Evolutionary conservation across 306 rosid species (phyloP).

Genomic region (Mimosa pudica): DNA sequence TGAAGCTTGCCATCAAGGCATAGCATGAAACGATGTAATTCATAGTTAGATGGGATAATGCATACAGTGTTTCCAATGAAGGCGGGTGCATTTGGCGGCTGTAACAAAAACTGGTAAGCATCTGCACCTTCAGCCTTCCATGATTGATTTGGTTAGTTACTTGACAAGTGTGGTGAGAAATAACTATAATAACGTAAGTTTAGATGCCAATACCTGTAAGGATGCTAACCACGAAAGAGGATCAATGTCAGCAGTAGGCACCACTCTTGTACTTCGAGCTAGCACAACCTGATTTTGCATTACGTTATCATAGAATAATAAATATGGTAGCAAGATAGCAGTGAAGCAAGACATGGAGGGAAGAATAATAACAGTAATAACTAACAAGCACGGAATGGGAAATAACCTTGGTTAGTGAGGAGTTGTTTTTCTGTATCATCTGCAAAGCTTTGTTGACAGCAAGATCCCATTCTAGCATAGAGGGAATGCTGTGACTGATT

Average conservation of each 20-base stretch:
- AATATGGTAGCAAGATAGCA: not conserved
- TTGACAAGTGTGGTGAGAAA: constrained; percentile 1
- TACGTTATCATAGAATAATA: not conserved
- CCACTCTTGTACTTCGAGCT: constrained; percentile 86
- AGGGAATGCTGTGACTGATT: constrained; percentile 67
- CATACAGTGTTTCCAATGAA: constrained; percentile 94
- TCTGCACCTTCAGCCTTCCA: constrained; percentile 75
- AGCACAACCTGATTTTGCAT: constrained; percentile 79
- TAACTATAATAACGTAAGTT: constrained; percentile 3
- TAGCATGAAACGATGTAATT: constrained; percentile 4
- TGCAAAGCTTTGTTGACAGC: constrained; percentile 75
- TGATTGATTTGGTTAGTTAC: constrained; percentile 28
- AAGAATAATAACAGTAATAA: not conserved
- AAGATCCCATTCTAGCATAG: constrained; percentile 64
- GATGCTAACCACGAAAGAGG: constrained; percentile 80
- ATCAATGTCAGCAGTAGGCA: constrained; percentile 66
- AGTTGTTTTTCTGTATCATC: constrained; percentile 60
- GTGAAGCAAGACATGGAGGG: not conserved
- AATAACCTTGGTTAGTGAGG: constrained; percentile 65
- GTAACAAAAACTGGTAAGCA: constrained; percentile 85
- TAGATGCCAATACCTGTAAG: constrained; percentile 59
- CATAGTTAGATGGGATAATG: constrained; percentile 10
- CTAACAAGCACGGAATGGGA: constrained; percentile 14
- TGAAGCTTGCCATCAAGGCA: not conserved
- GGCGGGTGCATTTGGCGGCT: constrained; percentile 88